These are phyloP conservation scores for Hydnomerulius pinastri DNA, from an alignment of 768 basidiomycete species.

Conservation along the genomic window DNA sequence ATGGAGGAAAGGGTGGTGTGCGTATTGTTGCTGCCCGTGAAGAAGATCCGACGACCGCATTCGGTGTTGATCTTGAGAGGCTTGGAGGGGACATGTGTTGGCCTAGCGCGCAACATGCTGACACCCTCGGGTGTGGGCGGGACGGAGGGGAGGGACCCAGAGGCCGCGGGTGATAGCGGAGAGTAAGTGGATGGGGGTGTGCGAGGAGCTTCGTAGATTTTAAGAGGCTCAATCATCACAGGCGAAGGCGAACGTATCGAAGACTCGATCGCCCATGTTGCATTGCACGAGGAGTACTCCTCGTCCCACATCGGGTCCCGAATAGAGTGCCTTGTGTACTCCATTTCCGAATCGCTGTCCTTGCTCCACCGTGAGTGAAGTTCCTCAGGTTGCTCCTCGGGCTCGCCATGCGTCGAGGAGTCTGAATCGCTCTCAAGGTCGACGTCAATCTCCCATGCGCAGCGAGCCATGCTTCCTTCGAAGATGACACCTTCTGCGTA, in stretches of 20 bases:
- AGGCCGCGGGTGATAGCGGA: constrained; percentile 42
- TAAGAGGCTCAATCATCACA: constrained; percentile 36
- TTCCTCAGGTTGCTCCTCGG: constrained; percentile 39
- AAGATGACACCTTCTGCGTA: constrained; percentile 77
- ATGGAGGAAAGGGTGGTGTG: constrained; percentile 57
- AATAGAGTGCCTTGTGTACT: constrained; percentile 29
- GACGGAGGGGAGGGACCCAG: constrained; percentile 44
- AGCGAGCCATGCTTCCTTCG: constrained; percentile 78
- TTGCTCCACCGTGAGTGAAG: constrained; percentile 63
- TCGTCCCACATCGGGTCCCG: constrained; percentile 35
- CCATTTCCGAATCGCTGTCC: constrained; percentile 42
- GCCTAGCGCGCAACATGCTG: constrained; percentile 41
- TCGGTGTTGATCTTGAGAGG: constrained; percentile 63
- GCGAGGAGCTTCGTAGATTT: constrained; percentile 46
- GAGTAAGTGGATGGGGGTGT: constrained; percentile 58
- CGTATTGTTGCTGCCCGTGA: constrained; percentile 45
- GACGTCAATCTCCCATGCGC: constrained; percentile 76
- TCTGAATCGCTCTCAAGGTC: constrained; percentile 63
- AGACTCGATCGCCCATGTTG: constrained; percentile 58
- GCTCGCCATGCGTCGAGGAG: constrained; percentile 48
- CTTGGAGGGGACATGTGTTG: constrained; percentile 36
- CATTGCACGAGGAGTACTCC: constrained; percentile 46
- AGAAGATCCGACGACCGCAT: constrained; percentile 37
- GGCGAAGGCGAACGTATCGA: constrained; percentile 48
- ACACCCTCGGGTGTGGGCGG: constrained; percentile 61